Conservation (phyloP, 805 yeast genomes). For the Yarrowia divulgata region DNA sequence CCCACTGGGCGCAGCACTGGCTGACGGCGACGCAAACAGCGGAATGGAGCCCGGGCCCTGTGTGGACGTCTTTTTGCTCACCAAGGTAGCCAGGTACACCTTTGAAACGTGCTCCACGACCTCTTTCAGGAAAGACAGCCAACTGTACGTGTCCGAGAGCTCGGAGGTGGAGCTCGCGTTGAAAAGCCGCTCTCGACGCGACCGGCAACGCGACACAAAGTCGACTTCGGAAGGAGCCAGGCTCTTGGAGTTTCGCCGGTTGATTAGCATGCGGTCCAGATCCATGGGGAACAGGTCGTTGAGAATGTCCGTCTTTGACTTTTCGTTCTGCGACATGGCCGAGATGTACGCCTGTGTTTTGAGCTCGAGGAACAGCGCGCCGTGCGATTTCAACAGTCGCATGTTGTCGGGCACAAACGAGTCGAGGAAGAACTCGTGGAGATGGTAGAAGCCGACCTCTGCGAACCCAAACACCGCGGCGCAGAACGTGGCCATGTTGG, state of each 20-base stretch:
- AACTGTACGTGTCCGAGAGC: slow-evolving; percentile 76
- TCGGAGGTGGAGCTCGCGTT: slow-evolving; percentile 56
- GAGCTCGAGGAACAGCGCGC: slow-evolving; percentile 78
- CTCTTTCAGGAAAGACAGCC: slow-evolving; percentile 84
- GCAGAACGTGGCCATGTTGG: slow-evolving; percentile 85
- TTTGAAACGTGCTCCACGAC: slow-evolving; percentile 76
- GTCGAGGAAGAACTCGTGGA: slow-evolving; percentile 83
- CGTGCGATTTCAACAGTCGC: slow-evolving; percentile 78
- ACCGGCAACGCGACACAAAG: slow-evolving; percentile 74
- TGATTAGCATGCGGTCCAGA: slow-evolving; percentile 57
- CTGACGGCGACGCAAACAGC: slow-evolving; percentile 1
- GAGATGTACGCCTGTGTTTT: slow-evolving; percentile 96
- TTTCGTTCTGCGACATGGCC: slow-evolving; percentile 68
- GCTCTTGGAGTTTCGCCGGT: slow-evolving; percentile 46
- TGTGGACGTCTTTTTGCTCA: slow-evolving; percentile 4
- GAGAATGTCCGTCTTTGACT: slow-evolving; percentile 69
- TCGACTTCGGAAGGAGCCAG: slow-evolving; percentile 81
- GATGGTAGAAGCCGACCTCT: slow-evolving; percentile 84
- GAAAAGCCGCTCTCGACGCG: slow-evolving; percentile 69
- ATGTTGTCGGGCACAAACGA: slow-evolving; percentile 80
- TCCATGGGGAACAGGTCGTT: slow-evolving; percentile 77
- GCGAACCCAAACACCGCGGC: slow-evolving; percentile 85
- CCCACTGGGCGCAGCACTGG: slow-evolving; percentile 9
- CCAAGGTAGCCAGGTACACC: slow-evolving; percentile 26
- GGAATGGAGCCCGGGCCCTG: background rate